phyloP scores from a whole-genome alignment of 768 basidiomycete species.

The Gymnopilus junonius region DNA sequence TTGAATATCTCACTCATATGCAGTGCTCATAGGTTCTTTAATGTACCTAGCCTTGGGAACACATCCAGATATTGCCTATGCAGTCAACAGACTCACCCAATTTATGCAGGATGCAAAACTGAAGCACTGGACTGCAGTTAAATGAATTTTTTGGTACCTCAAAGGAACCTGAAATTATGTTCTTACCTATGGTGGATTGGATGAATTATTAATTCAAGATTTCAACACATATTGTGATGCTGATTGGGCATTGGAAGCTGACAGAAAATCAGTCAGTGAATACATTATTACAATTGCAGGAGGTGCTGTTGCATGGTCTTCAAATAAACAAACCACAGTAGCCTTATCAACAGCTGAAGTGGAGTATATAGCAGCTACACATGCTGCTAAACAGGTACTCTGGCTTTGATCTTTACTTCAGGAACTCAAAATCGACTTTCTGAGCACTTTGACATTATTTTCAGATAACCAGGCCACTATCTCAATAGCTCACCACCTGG shows the following conservation, averaged over 20 bases:
- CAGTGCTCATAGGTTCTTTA: neutral
- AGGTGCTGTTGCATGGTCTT: conserved; percentile 42
- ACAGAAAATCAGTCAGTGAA: conserved; percentile 16
- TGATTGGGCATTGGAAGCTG: conserved; percentile 14
- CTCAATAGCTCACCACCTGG: conserved; percentile 17
- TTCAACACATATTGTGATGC: conserved; percentile 20
- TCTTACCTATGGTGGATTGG: conserved; percentile 6
- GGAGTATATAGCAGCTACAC: conserved; percentile 38
- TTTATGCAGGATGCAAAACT: conserved; percentile 35
- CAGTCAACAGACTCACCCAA: conserved; percentile 34
- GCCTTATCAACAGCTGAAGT: conserved; percentile 45
- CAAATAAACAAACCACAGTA: conserved; percentile 27
- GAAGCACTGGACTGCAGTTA: conserved; percentile 41
- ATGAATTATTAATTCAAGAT: neutral
- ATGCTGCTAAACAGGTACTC: conserved; percentile 29
- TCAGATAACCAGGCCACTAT: conserved; percentile 24
- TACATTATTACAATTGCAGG: conserved; percentile 35
- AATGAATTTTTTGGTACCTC: no score
- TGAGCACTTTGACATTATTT: neutral
- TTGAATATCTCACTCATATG: conserved; percentile 17
- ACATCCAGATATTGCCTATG: conserved; percentile 43
- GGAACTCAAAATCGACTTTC: conserved; percentile 8
- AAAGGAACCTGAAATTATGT: conserved; percentile 18
- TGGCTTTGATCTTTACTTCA: conserved; percentile 23
- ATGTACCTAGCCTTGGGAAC: conserved; percentile 31